These are phyloP conservation scores for Prunus mira DNA, from an alignment of 306 rosid species.

Conservation along the genomic window DNA sequence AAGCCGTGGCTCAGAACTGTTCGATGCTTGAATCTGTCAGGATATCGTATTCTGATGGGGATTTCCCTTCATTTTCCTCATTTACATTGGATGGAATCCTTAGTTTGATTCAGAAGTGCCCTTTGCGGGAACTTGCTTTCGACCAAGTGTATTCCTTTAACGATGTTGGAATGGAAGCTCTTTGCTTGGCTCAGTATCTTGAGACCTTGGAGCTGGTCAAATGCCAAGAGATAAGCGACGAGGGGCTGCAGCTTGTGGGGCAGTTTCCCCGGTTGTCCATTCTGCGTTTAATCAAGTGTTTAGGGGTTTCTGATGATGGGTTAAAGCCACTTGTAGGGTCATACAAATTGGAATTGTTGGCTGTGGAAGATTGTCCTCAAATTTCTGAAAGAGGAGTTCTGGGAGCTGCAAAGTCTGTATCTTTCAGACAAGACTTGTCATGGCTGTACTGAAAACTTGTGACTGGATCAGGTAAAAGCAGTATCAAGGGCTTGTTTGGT, in stretches of 20 bases:
- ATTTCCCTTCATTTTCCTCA: slow-evolving; percentile 76
- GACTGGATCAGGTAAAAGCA: neutral
- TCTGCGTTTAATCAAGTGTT: slow-evolving; percentile 62
- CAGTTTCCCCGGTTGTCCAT: slow-evolving; percentile 55
- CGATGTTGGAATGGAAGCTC: slow-evolving; percentile 83
- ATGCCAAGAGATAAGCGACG: slow-evolving; percentile 87
- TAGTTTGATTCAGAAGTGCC: slow-evolving; percentile 58
- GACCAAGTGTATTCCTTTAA: slow-evolving; percentile 85
- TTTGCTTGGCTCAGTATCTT: slow-evolving; percentile 64
- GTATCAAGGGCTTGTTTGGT: neutral
- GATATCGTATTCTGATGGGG: slow-evolving; percentile 79
- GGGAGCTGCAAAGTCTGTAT: slow-evolving; percentile 66
- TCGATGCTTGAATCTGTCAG: slow-evolving; percentile 69
- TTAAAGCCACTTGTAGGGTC: slow-evolving; percentile 73
- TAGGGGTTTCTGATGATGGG: slow-evolving; percentile 86
- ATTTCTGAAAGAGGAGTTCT: slow-evolving; percentile 73
- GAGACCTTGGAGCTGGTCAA: slow-evolving; percentile 71
- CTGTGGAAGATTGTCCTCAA: slow-evolving; percentile 83
- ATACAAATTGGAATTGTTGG: slow-evolving; percentile 59
- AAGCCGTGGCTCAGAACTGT: slow-evolving; percentile 71
- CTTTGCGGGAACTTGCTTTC: slow-evolving; percentile 59
- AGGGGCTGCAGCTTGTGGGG: slow-evolving; percentile 75
- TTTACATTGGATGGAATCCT: slow-evolving; percentile 74
- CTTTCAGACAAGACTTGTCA: slow-evolving; percentile 76
- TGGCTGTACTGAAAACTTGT: slow-evolving; percentile 66